Base-by-base conservation (phyloP, 257 asterid species). In the Orobanche coerulescens region DNA sequence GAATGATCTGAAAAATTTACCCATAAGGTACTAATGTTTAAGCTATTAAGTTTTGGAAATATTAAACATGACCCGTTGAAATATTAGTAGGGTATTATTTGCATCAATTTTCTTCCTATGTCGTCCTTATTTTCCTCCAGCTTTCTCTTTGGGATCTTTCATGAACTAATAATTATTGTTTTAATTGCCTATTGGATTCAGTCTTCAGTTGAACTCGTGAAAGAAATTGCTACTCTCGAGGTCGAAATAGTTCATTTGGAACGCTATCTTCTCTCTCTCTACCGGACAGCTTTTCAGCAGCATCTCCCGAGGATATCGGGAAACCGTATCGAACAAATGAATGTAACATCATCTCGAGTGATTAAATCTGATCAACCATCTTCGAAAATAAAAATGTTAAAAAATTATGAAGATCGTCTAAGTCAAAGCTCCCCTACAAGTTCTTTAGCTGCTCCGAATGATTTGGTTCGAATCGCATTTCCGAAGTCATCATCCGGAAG, bases 141-240 rank as follows among this genome's bases (percentile, higher is more conserved):
- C 3, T 30, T 30, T 2, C 36, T 30, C 36, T 9, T 40, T 40
- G 18, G 48, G 48, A 40, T 16, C 48, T 40, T 40, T 40, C 48
- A 40, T 14, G 19, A n/a, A 12, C 16, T 39, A 39, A 40, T 25
- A 31, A 15, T 24, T 33, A 26, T 46, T 15, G 1, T 46, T 43
- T 47, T 20, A 47, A 47, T 61, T 55, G 12, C 23, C 37, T 51
- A 37, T 44, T 71, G 49, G 55, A 26, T 62, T 73, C 88, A 83
- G 95, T 84, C 90, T 36, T 74, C 95, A 51, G 73, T 66, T 14
- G 90, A 83, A 48, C 75, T 91, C 75, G 73, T 83, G 79, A 73
- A 79, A 60, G 96, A 91, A 74, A 91, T 91, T 63, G 67, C 86
- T 19, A 46, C 53, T 23, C 92, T 91, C 47, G 97, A 91, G 75